These are phyloP conservation scores for Astraeus odoratus DNA, from an alignment of 768 basidiomycete genomes.

Conservation along the genomic window DNA sequence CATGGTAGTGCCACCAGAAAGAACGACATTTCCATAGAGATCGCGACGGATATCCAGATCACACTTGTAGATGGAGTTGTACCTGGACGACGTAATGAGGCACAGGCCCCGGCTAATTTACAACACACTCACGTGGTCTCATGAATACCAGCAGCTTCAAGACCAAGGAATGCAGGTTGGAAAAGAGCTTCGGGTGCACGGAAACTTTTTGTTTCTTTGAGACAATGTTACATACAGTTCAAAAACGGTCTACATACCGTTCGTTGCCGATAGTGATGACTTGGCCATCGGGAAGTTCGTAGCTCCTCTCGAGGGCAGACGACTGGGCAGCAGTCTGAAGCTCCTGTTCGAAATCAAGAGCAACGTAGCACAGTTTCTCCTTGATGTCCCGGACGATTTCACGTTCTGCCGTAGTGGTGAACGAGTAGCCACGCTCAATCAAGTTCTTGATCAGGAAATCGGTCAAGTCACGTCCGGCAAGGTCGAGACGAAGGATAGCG, in stretches of 20 bases:
- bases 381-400: conserved; percentile 98
- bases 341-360: conserved; percentile 92
- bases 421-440: conserved; percentile 87
- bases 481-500: conserved; percentile 87
- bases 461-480: conserved; percentile 90
- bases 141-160: conserved; percentile 83
- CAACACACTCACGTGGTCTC: conserved; percentile 45
- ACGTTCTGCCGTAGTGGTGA: conserved; percentile 89
- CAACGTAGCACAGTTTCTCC: conserved; percentile 89
- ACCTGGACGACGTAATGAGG: conserved; percentile 23
- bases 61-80: conserved; percentile 58
- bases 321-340: conserved; percentile 86
- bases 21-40: conserved; percentile 30
- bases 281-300: conserved; percentile 89
- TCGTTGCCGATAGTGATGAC: conserved; percentile 83
- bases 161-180: conserved; percentile 52
- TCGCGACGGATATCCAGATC: conserved; percentile 57
- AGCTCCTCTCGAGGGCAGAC: conserved; percentile 86
- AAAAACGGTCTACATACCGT: conserved; percentile 30
- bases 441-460: conserved; percentile 77
- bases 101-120: background rate
- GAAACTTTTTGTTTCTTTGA: conserved; percentile 32
- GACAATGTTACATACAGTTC: background rate
- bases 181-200: conserved; percentile 50
- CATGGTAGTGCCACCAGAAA: conserved; percentile 87